phyloP scores from a whole-genome alignment of 139 green algal species.

The Chlorella sp. region DNA sequence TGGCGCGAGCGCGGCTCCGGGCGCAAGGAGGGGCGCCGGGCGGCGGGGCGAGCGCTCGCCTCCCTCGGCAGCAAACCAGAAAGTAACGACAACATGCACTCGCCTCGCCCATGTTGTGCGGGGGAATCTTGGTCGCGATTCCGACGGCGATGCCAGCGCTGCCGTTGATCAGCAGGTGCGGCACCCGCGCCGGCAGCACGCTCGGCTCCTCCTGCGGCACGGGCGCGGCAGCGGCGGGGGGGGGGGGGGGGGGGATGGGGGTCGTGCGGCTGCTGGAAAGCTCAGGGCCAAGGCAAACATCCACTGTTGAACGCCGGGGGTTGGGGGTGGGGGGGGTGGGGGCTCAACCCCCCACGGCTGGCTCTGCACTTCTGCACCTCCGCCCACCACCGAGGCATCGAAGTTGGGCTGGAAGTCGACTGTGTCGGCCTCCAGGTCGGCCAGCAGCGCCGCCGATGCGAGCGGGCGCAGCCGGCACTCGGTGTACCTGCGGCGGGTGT shows the following conservation, averaged over 20 bases:
- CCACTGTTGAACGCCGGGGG: not conserved
- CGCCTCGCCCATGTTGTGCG: constrained; percentile 90
- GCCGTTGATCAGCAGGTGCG: constrained; percentile 95
- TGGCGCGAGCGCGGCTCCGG: too few species aligned
- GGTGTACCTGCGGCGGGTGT: constrained; percentile 51
- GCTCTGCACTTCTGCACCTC: too few species aligned
- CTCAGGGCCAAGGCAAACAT: not conserved
- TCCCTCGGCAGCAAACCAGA: too few species aligned
- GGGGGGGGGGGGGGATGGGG: too few species aligned
- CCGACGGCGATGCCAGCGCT: constrained; percentile 93
- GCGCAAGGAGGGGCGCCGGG: too few species aligned
- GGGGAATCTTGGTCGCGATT: constrained; percentile 95
- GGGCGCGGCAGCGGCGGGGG: too few species aligned
- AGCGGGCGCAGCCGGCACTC: constrained; percentile 71
- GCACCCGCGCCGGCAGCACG: constrained; percentile 90
- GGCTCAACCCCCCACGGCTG: too few species aligned
- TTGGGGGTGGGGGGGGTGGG: too few species aligned
- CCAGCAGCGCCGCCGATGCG: constrained; percentile 75
- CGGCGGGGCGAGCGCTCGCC: too few species aligned
- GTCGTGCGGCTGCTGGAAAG: too few species aligned
- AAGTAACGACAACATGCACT: too few species aligned
- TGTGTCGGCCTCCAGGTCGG: constrained; percentile 80
- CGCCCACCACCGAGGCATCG: constrained; percentile 74
- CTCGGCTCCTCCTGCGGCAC: constrained; percentile 74
- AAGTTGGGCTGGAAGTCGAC: constrained; percentile 88